Evolutionary conservation across 192 early-diverging fungal genomes (phyloP).

Genomic region (Geranomyces michiganensis): DNA sequence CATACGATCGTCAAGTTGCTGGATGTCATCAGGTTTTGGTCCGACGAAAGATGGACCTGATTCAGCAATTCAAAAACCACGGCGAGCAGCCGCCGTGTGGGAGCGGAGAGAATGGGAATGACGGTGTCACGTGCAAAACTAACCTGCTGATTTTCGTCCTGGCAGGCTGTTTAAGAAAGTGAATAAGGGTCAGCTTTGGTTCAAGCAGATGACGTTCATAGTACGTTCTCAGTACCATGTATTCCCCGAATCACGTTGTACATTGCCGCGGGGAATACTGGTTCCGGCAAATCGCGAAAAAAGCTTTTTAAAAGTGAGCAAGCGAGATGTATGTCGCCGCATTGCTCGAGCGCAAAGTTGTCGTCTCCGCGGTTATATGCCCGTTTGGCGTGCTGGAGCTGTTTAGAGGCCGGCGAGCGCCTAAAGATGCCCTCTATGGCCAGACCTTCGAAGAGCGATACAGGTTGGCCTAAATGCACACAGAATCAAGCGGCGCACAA

Average conservation of each 20-base stretch:
- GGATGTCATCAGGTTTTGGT: conserved; percentile 82
- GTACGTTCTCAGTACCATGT: conserved; percentile 25
- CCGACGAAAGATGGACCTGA: conserved; percentile 67
- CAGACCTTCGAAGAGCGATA: conserved; percentile 54
- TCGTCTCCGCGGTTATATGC: conserved; percentile 48
- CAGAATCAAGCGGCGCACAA: not conserved
- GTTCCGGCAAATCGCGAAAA: conserved; percentile 77
- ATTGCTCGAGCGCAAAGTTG: conserved; percentile 23
- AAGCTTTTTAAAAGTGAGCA: conserved; percentile 83
- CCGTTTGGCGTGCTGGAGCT: conserved; percentile 66
- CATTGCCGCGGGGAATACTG: conserved; percentile 67
- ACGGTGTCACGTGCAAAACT: conserved; percentile 30
- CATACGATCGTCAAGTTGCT: conserved; percentile 82
- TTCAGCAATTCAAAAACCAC: conserved; percentile 74
- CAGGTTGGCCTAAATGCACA: not conserved
- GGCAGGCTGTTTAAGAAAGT: conserved; percentile 32
- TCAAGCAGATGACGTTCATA: not conserved
- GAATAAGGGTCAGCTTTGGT: not conserved
- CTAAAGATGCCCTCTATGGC: conserved; percentile 84
- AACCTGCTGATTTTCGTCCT: conserved; percentile 47
- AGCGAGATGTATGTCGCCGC: conserved; percentile 75
- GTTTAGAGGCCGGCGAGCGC: conserved; percentile 73
- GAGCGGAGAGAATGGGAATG: conserved; percentile 40
- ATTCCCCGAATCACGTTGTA: conserved; percentile 62
- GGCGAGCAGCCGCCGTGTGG: conserved; percentile 29